Evolutionary conservation across 176 grass and related monocot species (phyloP).

Genomic region (Chrysopogon serrulatus): DNA sequence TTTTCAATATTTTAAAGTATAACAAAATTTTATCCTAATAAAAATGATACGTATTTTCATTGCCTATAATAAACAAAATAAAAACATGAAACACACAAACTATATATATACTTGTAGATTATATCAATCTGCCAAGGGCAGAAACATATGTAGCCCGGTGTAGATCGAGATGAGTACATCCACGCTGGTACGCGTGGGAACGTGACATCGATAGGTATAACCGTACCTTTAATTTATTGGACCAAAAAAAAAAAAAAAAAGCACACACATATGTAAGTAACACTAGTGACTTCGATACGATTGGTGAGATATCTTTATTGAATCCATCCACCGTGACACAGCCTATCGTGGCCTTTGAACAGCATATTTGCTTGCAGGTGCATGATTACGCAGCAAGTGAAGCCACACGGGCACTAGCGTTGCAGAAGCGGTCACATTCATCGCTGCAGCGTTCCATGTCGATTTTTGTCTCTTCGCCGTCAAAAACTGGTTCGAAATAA

Average conservation of each 20-base stretch:
- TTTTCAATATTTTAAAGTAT: too few relatives aligned
- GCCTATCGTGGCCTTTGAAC: not conserved
- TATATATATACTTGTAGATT: not conserved
- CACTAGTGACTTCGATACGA: not conserved
- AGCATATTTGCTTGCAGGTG: not conserved
- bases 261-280: not conserved
- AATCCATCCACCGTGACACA: too few relatives aligned
- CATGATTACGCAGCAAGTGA: not conserved
- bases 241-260: not conserved
- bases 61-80: too few relatives aligned
- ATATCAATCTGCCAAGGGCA: not conserved
- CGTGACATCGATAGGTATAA: not conserved
- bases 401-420: not conserved
- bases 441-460: not conserved
- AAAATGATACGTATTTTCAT: too few relatives aligned
- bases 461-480: not conserved
- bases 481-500: not conserved
- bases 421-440: not conserved
- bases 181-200: not conserved
- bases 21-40: too few relatives aligned
- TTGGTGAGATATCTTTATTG: not conserved
- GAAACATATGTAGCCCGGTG: not conserved
- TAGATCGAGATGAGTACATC: too few relatives aligned
- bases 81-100: too few relatives aligned
- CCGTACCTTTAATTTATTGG: slow-evolving; percentile 1